Base-by-base conservation (phyloP, 2,329 filamentous ascomycete species). In the Fusarium anguioides region DNA sequence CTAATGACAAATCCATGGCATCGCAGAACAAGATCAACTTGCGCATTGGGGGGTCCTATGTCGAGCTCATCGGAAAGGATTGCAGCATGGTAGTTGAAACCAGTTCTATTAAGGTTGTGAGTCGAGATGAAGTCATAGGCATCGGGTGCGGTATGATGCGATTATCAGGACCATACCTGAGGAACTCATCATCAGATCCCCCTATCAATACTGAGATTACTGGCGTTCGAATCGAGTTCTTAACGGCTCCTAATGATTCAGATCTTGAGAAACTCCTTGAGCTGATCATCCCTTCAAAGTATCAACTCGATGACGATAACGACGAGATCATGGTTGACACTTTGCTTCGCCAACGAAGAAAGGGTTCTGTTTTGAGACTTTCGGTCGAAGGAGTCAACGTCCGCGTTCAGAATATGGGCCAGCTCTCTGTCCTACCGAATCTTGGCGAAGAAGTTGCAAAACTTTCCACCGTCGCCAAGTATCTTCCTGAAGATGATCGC, bases 241-340 rank as follows among this genome's bases (percentile, higher is more conserved):
- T 93, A 3, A 85, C 86, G 62, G 80, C 86, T 1, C 95, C 96
- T 0, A 90, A 90, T 63, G 90, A 97, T 69, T 82, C 84, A 18
- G 96, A 99, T 76, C 83, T 99, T 1, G 91, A 94, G 72, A 87
- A 90, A 31, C 84, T 99, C 3, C 81, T 99, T 0, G 90, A 92
- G 50, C 84, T 99, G 49, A 92, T 99, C 54, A 97, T 92, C 8
- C 96, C 96, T 0, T 97, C 94, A 0, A 96, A 94, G 67, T 89
- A 96, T 76, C 93, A 94, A 66, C 97, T 96, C 71, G 85, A 89
- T 67, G 90, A 95, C 62, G 88, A 89, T 44, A 92, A 96, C 61
- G 93, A 97, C 71, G 95, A 98, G 72, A 97, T 99, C 61, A 89
- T 99, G 83, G 87, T 99, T 21, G 95, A 98, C 71, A 97, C 93